Evolutionary conservation across 2,329 filamentous ascomycete species (phyloP).

Genomic region (Xylaria sp.): DNA sequence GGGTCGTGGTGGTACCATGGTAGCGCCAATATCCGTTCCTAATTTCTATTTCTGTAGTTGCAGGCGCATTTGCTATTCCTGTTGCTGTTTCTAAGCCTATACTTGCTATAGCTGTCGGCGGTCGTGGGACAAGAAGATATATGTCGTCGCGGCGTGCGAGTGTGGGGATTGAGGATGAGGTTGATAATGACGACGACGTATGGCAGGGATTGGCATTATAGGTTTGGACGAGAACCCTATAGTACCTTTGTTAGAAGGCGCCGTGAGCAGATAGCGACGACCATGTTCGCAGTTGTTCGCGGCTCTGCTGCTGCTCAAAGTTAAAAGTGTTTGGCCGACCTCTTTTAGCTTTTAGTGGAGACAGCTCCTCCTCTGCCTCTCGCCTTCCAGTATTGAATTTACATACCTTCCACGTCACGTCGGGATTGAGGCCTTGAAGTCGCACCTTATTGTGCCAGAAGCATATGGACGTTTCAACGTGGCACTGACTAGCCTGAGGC

Average conservation of each 20-base stretch:
- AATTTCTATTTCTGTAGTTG: background rate
- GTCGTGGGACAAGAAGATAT: background rate
- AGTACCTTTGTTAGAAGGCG: background rate
- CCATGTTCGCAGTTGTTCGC: background rate
- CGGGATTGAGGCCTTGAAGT: background rate
- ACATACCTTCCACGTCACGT: background rate
- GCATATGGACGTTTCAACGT: background rate
- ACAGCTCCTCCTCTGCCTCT: background rate
- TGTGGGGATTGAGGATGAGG: background rate
- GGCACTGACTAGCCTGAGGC: background rate
- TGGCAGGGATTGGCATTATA: background rate
- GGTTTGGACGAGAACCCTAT: background rate
- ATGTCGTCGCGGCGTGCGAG: background rate
- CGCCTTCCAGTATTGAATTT: background rate
- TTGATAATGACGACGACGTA: background rate
- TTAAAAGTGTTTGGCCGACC: background rate
- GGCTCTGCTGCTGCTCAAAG: background rate
- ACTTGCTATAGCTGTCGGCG: background rate
- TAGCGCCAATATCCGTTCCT: background rate
- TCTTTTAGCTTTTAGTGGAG: background rate
- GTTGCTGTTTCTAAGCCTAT: background rate
- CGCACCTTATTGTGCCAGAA: constrained; percentile 4
- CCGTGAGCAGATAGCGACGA: background rate
- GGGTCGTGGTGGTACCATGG: constrained; percentile 40
- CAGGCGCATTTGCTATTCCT: background rate